Evolutionary conservation across 495 filamentous ascomycete species (phyloP), one percentile per base, ranked within the genome.

Genomic region (Penicillium odoratum): DNA sequence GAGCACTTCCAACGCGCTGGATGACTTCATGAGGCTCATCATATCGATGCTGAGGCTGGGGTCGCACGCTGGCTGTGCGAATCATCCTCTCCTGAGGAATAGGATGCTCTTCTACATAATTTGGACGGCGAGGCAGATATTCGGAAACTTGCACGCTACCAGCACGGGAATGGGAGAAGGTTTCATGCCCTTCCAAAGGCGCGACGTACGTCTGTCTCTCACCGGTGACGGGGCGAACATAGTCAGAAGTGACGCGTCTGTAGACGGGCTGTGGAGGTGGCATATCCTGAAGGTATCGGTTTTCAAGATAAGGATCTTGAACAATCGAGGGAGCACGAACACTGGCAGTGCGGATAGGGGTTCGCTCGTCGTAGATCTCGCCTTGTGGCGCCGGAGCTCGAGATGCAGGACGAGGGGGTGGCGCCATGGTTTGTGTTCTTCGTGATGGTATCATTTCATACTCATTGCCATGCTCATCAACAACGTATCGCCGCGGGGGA

Each of bases 391-490:
- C 51, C 64, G 21, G 67, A 40, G 72, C 53, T 51, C 68, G 77
- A 30, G 67, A 69, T 5, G 65, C 16, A 25, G 67, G 64, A 63
- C 59, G 66, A 6, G 76, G 65, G n/a, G 81, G 75, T 28, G 81
- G 81, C 18, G 83, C 81, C 46, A 83, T 74, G n/a, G 76, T 68
- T 38, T 83, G 81, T 21, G 69, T 34, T 45, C 71, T 63, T 2
- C 74, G 66, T 15, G 73, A 69, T 21, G 81, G 71, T 18, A 81
- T 65, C 7, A 85, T 78, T 66, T 89, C 88, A 48, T 87, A 93
- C 63, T 89, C 80, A 55, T 85, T 85, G 25, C 89, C 89, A 70
- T 82, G 84, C 53, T 87, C 81, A 67, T 91, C 88, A 47, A 92
- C 73, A 45, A 91, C 72, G 55, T 90, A 83, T 48, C 88, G 82